These are phyloP conservation scores for Glycine latifolia DNA, from an alignment of 306 rosid genomes.

Conservation along the genomic window DNA sequence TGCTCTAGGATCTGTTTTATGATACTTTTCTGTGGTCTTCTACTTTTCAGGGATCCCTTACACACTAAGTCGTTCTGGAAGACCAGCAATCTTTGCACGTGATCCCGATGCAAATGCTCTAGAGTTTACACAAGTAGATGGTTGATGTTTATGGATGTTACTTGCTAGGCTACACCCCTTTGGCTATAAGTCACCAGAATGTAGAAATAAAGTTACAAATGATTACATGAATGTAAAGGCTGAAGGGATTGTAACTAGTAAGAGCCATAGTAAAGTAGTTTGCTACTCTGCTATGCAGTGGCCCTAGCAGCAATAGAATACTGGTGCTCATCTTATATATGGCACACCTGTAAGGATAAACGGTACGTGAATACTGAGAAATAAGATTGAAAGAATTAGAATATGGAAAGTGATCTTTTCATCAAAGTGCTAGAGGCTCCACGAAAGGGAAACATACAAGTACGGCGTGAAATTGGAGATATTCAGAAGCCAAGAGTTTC, in stretches of 20 bases:
- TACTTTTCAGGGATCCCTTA: slow-evolving; percentile 72
- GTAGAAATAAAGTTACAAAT: too few relatives aligned
- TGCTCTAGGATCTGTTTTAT: background rate
- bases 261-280: background rate
- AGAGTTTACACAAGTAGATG: slow-evolving; percentile 88
- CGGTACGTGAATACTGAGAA: slow-evolving; percentile 9
- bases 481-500: slow-evolving; percentile 14
- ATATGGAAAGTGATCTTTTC: slow-evolving; percentile 4
- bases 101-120: slow-evolving; percentile 95
- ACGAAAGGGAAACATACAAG: background rate
- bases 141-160: slow-evolving; percentile 44
- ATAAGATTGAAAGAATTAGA: slow-evolving; percentile 20
- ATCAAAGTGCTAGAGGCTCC: background rate
- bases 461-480: background rate
- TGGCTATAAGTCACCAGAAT: background rate
- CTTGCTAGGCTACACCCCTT: slow-evolving; percentile 17
- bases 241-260: slow-evolving; percentile 5
- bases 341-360: background rate
- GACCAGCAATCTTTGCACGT: slow-evolving; percentile 94
- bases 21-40: slow-evolving; percentile 4
- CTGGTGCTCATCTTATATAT: background rate
- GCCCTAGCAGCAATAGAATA: slow-evolving; percentile 11
- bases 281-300: slow-evolving; percentile 42
- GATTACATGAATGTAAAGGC: too few relatives aligned
- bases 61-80: slow-evolving; percentile 93